A percentile compares a stretch with the other conserved stretches of the same genome.
Evolutionary conservation across 2,329 filamentous ascomycete species (phyloP).

Genomic region (Teratosphaeria destructans): DNA sequence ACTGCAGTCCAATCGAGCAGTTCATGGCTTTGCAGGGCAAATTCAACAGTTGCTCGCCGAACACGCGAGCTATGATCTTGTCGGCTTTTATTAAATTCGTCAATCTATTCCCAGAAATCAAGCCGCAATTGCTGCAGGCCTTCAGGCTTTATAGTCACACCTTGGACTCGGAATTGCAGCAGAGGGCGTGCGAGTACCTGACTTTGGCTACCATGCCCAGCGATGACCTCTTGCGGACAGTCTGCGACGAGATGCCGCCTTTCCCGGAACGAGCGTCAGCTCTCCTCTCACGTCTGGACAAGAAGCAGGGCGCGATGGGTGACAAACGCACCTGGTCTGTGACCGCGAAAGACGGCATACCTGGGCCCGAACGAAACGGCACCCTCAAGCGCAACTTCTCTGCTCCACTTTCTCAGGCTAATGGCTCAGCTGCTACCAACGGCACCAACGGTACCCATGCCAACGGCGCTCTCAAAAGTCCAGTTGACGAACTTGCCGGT

Average conservation of each 20-base stretch:
- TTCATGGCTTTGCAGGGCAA: conserved; percentile 88
- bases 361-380: conserved; percentile 59
- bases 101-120: conserved; percentile 97
- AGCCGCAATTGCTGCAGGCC: conserved; percentile 80
- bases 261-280: conserved; percentile 93
- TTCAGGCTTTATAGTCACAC: conserved; percentile 92
- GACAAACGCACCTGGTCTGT: conserved; percentile 97
- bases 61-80: conserved; percentile 84
- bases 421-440: conserved; percentile 22
- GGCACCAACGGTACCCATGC: conserved; percentile 18
- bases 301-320: conserved; percentile 77
- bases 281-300: conserved; percentile 79
- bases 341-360: conserved; percentile 73
- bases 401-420: conserved; percentile 25
- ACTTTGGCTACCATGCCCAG: conserved; percentile 74
- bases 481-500: conserved; percentile 59
- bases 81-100: conserved; percentile 97
- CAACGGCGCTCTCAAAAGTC: conserved; percentile 20
- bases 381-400: conserved; percentile 83
- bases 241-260: conserved; percentile 97
- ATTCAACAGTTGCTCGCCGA: conserved; percentile 76
- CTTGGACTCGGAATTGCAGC: conserved; percentile 87
- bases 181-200: conserved; percentile 91
- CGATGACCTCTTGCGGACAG: conserved; percentile 82
- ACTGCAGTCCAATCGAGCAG: conserved; percentile 93